These are phyloP conservation scores for Davidsoniella eucalypti DNA, from an alignment of 2,329 filamentous ascomycete species.

Conservation along the genomic window DNA sequence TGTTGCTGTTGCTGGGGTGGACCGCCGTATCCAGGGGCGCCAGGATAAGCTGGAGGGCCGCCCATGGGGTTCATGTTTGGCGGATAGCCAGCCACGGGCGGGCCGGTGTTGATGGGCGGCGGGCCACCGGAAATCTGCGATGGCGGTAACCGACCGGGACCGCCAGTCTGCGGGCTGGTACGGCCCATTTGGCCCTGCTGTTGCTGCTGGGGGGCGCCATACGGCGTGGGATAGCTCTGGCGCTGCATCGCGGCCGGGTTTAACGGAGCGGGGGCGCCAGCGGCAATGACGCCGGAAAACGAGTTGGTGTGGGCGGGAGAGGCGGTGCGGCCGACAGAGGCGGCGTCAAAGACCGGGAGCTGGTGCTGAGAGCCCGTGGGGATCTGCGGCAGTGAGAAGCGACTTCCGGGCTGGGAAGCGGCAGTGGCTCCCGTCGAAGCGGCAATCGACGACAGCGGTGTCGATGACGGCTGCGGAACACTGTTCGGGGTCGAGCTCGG, in stretches of 20 bases:
- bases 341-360: constrained; percentile 6
- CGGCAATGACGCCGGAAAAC: background rate
- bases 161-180: constrained; percentile 33
- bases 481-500: constrained; percentile 3
- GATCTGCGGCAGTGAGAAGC: constrained; percentile 7
- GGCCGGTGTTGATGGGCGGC: constrained; percentile 50
- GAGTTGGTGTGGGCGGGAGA: constrained; percentile 23
- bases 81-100: constrained; percentile 42
- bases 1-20: constrained; percentile 32
- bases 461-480: background rate
- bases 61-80: constrained; percentile 31
- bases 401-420: background rate
- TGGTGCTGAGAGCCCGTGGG: constrained; percentile 4
- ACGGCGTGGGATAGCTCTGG: constrained; percentile 23
- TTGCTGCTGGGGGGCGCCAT: constrained; percentile 3
- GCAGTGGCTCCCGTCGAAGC: background rate
- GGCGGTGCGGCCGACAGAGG: constrained; percentile 21
- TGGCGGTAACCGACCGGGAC: constrained; percentile 37
- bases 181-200: constrained; percentile 25
- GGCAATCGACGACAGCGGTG: background rate
- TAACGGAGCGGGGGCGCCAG: constrained; percentile 14
- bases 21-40: constrained; percentile 29
- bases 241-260: constrained; percentile 42
- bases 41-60: constrained; percentile 27
- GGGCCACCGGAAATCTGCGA: constrained; percentile 47